Evolutionary conservation across 1,284 basidiomycete genomes (phyloP).

Genomic region (Trametes hirsuta): DNA sequence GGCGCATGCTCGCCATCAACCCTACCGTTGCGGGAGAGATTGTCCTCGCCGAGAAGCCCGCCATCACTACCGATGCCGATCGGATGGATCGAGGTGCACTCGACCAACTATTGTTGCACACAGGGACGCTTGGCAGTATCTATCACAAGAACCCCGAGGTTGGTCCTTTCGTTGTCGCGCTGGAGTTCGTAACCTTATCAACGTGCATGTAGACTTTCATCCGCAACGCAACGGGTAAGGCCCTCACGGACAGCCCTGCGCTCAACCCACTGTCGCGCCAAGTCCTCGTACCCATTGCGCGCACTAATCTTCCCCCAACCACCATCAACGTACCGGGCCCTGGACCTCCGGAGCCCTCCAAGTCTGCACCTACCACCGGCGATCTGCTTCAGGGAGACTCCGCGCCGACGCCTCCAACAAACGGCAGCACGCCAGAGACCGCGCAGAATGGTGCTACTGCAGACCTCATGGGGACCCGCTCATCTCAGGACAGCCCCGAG

Average conservation of each 20-base stretch:
- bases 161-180: slow-evolving; percentile 25
- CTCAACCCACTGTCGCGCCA: slow-evolving; percentile 74
- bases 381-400: slow-evolving; percentile 14
- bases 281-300: slow-evolving; percentile 65
- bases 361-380: slow-evolving; percentile 7
- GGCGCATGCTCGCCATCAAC: slow-evolving; percentile 95
- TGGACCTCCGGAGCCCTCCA: slow-evolving; percentile 59
- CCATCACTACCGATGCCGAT: slow-evolving; percentile 98
- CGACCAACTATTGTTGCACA: slow-evolving; percentile 85
- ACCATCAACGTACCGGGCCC: slow-evolving; percentile 61
- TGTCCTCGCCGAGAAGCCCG: slow-evolving; percentile 93
- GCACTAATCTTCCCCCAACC: slow-evolving; percentile 51
- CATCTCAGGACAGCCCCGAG: slow-evolving; percentile 35
- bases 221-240: slow-evolving; percentile 74
- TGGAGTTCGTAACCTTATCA: slow-evolving; percentile 4
- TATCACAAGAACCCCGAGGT: slow-evolving; percentile 91
- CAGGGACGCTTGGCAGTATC: slow-evolving; percentile 83
- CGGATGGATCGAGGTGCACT: slow-evolving; percentile 95
- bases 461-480: slow-evolving; percentile 22
- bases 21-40: slow-evolving; percentile 89
- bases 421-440: neutral
- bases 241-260: slow-evolving; percentile 76
- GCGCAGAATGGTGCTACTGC: slow-evolving; percentile 13
- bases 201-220: slow-evolving; percentile 70
- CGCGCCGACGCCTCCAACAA: neutral